phyloP scores from a whole-genome alignment of 495 filamentous ascomycete genomes.

The Penicillium verhagenii region DNA sequence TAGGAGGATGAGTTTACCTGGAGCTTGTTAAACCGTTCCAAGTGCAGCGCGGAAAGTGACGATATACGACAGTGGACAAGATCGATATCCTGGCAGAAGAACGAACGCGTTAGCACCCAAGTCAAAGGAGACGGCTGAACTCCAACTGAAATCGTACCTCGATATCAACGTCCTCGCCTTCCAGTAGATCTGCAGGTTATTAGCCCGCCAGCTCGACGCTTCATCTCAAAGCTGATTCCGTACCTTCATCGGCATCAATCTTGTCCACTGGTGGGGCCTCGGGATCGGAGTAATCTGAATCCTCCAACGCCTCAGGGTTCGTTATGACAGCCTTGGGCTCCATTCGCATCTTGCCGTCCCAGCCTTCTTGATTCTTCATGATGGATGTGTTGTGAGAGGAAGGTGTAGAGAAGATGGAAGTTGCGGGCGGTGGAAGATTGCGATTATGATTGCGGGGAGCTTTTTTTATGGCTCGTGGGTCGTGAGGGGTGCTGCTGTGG shows the following conservation, averaged over 20 bases:
- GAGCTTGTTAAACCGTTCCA: constrained; percentile 80
- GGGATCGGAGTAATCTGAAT: constrained; percentile 83
- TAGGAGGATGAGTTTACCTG: constrained; percentile 39
- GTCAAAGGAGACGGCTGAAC: background rate
- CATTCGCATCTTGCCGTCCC: constrained; percentile 88
- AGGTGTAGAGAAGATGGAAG: constrained; percentile 9
- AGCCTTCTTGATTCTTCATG: constrained; percentile 71
- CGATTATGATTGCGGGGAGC: constrained; percentile 24
- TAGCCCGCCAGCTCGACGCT: background rate
- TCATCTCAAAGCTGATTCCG: constrained; percentile 12
- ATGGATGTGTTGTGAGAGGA: constrained; percentile 13
- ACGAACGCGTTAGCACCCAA: constrained; percentile 11
- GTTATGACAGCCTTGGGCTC: constrained; percentile 59
- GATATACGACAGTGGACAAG: constrained; percentile 80
- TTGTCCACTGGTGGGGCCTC: constrained; percentile 73
- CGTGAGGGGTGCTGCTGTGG: constrained; percentile 6
- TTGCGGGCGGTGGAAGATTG: constrained; percentile 19
- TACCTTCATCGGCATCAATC: constrained; percentile 81
- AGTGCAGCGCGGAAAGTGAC: constrained; percentile 71
- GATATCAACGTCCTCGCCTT: constrained; percentile 58
- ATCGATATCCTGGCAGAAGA: constrained; percentile 69
- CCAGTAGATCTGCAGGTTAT: constrained; percentile 57
- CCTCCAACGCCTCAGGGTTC: constrained; percentile 76
- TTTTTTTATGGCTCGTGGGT: constrained; percentile 13
- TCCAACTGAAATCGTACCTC: constrained; percentile 43